Evolutionary conservation across 2,329 filamentous ascomycete genomes (phyloP).

Genomic region (Fusarium sp.): DNA sequence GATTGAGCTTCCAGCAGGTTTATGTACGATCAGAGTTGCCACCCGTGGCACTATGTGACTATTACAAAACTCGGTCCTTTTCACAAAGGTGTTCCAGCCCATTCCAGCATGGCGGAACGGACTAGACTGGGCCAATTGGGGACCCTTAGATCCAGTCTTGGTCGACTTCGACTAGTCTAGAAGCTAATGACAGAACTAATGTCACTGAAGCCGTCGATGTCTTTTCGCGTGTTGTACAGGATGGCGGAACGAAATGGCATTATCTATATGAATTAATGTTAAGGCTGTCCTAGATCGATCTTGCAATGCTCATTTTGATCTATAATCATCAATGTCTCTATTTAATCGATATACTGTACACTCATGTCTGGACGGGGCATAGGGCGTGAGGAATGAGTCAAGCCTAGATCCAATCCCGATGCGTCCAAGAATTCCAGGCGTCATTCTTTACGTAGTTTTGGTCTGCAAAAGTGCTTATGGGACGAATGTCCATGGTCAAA

Average conservation of each 20-base stretch:
- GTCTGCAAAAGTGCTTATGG: rapidly evolving
- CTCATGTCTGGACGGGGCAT: neutral
- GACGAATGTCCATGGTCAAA: rapidly evolving
- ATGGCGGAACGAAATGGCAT: rapidly evolving
- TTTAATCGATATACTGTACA: no score
- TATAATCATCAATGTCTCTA: no score
- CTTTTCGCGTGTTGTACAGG: rapidly evolving
- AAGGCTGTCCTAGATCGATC: rapidly evolving
- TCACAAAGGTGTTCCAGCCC: neutral
- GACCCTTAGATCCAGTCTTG: neutral
- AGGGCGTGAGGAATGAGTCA: neutral
- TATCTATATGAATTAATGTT: rapidly evolving
- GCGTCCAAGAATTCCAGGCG: neutral
- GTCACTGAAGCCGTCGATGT: no score
- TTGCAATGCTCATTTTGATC: no score
- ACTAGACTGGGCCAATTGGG: neutral
- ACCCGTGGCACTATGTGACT: neutral
- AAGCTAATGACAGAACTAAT: rapidly evolving
- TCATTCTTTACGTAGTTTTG: neutral
- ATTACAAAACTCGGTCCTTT: neutral
- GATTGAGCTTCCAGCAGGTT: neutral
- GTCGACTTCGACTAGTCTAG: neutral
- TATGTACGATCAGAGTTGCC: neutral
- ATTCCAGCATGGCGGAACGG: neutral
- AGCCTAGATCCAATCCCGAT: neutral